Percentiles rank a stretch among this genome's conserved stretches.
Evolutionary conservation across 331 rosid species (phyloP).

Genomic region (Quercus lobata): DNA sequence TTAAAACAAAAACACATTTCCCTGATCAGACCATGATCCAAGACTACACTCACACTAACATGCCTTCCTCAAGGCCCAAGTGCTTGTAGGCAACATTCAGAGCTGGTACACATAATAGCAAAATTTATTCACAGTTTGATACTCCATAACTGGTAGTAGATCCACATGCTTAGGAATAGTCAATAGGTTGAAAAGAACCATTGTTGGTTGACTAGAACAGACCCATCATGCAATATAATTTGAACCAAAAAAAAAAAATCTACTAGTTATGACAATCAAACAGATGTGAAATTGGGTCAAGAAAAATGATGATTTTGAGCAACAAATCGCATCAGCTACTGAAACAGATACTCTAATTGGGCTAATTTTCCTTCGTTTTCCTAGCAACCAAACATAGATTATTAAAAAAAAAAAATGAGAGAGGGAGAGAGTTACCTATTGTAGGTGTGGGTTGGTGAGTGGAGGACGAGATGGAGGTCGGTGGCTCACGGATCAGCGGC

Average conservation of each 20-base stretch:
- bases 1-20: constrained; percentile 32
- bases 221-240: not conserved
- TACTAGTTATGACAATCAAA: not conserved
- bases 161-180: constrained; percentile 46
- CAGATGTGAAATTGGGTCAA: too few relatives aligned
- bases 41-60: constrained; percentile 62
- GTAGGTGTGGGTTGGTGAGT: too few relatives aligned
- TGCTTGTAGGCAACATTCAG: constrained; percentile 79
- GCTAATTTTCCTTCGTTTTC: too few relatives aligned
- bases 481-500: too few relatives aligned
- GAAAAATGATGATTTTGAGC: too few relatives aligned
- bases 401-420: too few relatives aligned
- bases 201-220: constrained; percentile 5
- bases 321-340: too few relatives aligned
- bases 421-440: too few relatives aligned
- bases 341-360: too few relatives aligned
- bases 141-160: constrained; percentile 50
- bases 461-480: too few relatives aligned
- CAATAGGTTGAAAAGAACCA: constrained; percentile 28
- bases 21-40: constrained; percentile 51
- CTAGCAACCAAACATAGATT: too few relatives aligned
- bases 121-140: constrained; percentile 63
- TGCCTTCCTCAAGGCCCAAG: constrained; percentile 90
- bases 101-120: constrained; percentile 94
- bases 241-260: not conserved